Evolutionary conservation across 129 eudicot species (phyloP), one percentile per base, ranked within the genome.

Genomic region (Helianthus annuus): DNA sequence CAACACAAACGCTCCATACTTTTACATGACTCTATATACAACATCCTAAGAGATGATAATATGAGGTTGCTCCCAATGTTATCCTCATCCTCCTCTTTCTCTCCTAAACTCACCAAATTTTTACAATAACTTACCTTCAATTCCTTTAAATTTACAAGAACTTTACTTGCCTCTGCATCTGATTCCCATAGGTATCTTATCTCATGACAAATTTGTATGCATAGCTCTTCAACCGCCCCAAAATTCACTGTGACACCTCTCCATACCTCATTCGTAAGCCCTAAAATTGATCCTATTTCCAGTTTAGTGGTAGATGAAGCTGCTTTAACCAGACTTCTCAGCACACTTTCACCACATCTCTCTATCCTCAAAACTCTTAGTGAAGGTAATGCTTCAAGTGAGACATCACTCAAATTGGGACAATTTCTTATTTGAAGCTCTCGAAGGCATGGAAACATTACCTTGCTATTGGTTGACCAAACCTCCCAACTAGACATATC

Each of bases 381-480:
- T 42, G 32, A 64, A n/a, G 69, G 52, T 9, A 64, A 8, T 64
- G 69, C 69, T 64, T 64, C 15, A 39, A 64, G 49, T 40, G 69
- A 64, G 29, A 64, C 34, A 5, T 42, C 34, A 39, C 16, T 10
- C 52, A 64, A 39, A 0, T 16, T 40, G 4, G 52, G 52, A 64
- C 36, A 64, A 15, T 10, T 42, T 10, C 40, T 15, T 64, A 64
- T 3, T 7, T 11, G 34, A 64, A 64, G 69, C 34, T 40, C 69
- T 64, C 8, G 14, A 38, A 64, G 69, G 69, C 69, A 40, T 40
- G 69, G 52, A 40, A 64, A 64, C 32, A 16, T n/a, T 3, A 4
- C 56, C 56, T 5, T 11, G 8, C 0, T 55, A 5, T 16, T n/a
- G 3, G 61, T 55, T 55, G 61, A 55, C 61, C 61, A 55, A 6